Conservation (phyloP, 768 basidiomycete genomes). For the Tylopilus vinaceipallidus region DNA sequence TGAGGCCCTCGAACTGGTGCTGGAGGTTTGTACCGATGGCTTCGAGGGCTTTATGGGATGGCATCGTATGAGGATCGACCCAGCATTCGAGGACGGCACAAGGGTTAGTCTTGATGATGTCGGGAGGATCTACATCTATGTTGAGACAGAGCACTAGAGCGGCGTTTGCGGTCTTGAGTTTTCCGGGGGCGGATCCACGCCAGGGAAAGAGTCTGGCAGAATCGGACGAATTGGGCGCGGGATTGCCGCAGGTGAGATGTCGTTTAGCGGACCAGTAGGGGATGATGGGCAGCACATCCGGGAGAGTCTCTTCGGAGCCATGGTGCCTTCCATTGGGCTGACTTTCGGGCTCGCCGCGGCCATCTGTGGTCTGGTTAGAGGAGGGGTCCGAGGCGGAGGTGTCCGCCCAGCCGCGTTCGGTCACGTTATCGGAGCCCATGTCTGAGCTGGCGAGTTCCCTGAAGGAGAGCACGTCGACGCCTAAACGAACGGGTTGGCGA, state of each 20-base stretch:
- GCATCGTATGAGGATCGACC: slow-evolving; percentile 94
- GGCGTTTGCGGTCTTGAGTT: slow-evolving; percentile 89
- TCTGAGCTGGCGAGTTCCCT: slow-evolving; percentile 25
- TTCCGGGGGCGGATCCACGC: slow-evolving; percentile 77
- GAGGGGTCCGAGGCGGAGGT: slow-evolving; percentile 50
- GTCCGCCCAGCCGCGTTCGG: slow-evolving; percentile 50
- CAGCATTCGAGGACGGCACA: slow-evolving; percentile 95
- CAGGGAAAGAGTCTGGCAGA: slow-evolving; percentile 69
- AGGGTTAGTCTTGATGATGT: slow-evolving; percentile 95
- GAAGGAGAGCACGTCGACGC: slow-evolving; percentile 14
- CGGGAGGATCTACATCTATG: slow-evolving; percentile 97
- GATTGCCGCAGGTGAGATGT: slow-evolving; percentile 88
- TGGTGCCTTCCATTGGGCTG: slow-evolving; percentile 35
- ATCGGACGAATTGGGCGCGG: slow-evolving; percentile 66
- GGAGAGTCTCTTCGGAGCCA: slow-evolving; percentile 45
- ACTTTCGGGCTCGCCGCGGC: slow-evolving; percentile 30
- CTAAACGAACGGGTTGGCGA: slow-evolving; percentile 14
- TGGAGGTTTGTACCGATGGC: slow-evolving; percentile 91
- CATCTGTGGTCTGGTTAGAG: slow-evolving; percentile 37
- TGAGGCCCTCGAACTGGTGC: slow-evolving; percentile 94
- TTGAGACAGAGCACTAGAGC: slow-evolving; percentile 91
- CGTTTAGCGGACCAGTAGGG: slow-evolving; percentile 88
- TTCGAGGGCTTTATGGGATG: slow-evolving; percentile 90
- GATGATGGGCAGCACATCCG: slow-evolving; percentile 56
- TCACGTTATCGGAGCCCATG: slow-evolving; percentile 52